Conservation (phyloP, 805 yeast genomes). For the Zygoascus tannicola region DNA sequence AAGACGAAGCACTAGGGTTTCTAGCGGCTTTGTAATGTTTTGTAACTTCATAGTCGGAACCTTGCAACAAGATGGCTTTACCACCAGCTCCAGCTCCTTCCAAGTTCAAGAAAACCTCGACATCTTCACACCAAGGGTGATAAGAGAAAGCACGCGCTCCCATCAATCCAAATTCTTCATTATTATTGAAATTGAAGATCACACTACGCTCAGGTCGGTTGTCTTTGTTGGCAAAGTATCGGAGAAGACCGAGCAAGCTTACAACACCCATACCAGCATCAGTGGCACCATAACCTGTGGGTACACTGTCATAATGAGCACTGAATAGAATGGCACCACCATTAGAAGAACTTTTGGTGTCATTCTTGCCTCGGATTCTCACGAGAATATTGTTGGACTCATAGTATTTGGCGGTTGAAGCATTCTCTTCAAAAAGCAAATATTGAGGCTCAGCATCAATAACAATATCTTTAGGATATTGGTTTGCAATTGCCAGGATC, state of each 20-base stretch:
- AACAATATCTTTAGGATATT: conserved; percentile 33
- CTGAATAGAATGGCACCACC: conserved; percentile 65
- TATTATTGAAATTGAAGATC: conserved; percentile 76
- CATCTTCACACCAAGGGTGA: conserved; percentile 61
- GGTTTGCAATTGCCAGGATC: conserved; percentile 29
- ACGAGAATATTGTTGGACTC: conserved; percentile 79
- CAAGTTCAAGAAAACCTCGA: conserved; percentile 56
- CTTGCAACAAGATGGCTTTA: conserved; percentile 69
- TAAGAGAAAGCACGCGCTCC: conserved; percentile 69
- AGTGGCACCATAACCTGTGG: conserved; percentile 78
- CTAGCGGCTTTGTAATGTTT: conserved; percentile 38
- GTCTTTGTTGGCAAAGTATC: conserved; percentile 33
- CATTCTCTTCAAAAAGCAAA: conserved; percentile 16
- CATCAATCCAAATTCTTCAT: conserved; percentile 79
- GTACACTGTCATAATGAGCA: conserved; percentile 86
- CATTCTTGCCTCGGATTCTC: conserved; percentile 54
- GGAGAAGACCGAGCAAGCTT: conserved; percentile 61
- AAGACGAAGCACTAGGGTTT: conserved; percentile 67
- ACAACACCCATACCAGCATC: conserved; percentile 91
- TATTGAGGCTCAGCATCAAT: conserved; percentile 23
- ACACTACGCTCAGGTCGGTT: conserved; percentile 60
- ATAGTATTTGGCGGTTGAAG: conserved; percentile 51
- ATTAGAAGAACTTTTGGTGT: conserved; percentile 18
- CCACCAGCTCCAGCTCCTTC: conserved; percentile 96
- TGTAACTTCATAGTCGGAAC: conserved; percentile 69